Conservation (phyloP, 2,329 filamentous ascomycete species). For the Sclerotinia minor region DNA sequence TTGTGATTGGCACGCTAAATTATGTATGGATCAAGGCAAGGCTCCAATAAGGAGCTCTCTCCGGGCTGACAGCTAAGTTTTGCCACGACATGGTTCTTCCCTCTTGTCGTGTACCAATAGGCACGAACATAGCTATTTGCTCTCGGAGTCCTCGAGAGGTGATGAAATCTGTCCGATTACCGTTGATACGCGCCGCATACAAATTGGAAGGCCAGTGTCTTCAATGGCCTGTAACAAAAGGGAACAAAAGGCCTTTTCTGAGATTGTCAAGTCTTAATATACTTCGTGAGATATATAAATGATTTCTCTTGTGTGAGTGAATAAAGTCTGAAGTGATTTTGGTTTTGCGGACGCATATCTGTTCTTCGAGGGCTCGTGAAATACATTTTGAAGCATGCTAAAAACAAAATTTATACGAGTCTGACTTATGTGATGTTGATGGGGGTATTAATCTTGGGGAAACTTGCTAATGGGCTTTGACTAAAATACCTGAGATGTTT, state of each 20-base stretch:
- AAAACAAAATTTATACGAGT: not conserved
- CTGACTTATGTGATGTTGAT: not conserved
- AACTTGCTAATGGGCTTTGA: not conserved
- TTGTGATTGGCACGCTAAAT: not conserved
- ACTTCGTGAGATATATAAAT: not conserved
- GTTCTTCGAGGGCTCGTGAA: not conserved
- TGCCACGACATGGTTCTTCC: not conserved
- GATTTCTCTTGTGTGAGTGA: not conserved
- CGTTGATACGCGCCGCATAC: not conserved
- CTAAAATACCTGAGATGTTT: not conserved
- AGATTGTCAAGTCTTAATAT: not conserved
- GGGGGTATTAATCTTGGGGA: not conserved
- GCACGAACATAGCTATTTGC: not conserved
- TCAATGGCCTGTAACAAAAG: not conserved
- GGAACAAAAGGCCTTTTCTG: not conserved
- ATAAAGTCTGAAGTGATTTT: not conserved
- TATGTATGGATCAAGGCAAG: not conserved
- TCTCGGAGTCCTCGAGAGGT: no score
- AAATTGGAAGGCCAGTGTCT: not conserved
- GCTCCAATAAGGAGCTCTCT: not conserved
- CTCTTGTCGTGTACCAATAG: not conserved
- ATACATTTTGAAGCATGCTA: not conserved
- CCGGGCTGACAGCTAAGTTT: not conserved
- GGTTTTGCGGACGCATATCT: not conserved
- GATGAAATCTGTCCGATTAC: not conserved